These are phyloP conservation scores for Suillus cothurnatus DNA, from an alignment of 768 basidiomycete genomes.

Conservation along the genomic window DNA sequence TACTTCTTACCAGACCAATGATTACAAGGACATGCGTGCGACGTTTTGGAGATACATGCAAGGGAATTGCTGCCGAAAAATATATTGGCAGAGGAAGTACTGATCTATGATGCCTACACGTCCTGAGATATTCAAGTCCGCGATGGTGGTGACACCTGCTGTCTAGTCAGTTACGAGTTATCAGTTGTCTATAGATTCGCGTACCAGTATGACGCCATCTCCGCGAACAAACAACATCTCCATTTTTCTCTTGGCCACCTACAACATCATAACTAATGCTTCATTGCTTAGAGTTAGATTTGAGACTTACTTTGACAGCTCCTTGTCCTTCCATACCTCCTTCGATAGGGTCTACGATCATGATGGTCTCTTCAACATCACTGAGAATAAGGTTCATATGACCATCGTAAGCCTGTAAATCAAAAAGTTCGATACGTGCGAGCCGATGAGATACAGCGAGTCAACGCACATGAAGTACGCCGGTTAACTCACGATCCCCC, in stretches of 20 bases:
- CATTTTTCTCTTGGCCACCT: slow-evolving; percentile 93
- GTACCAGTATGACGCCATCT: slow-evolving; percentile 93
- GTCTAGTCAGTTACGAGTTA: slow-evolving; percentile 13
- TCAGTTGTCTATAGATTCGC: slow-evolving; percentile 26
- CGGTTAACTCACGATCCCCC: slow-evolving; percentile 90
- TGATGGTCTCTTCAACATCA: slow-evolving; percentile 96
- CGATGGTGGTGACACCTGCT: slow-evolving; percentile 79
- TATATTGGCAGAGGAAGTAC: slow-evolving; percentile 30
- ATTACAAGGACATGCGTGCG: not conserved
- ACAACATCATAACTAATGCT: slow-evolving; percentile 8
- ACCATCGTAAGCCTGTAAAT: slow-evolving; percentile 92
- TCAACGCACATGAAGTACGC: slow-evolving; percentile 83
- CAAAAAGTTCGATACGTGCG: slow-evolving; percentile 14
- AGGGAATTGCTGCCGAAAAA: slow-evolving; percentile 32
- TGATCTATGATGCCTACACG: slow-evolving; percentile 5
- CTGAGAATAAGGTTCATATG: slow-evolving; percentile 99
- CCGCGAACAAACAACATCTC: slow-evolving; percentile 99
- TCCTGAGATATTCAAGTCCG: slow-evolving; percentile 49
- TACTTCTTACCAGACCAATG: slow-evolving; percentile 11
- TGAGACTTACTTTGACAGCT: slow-evolving; percentile 60
- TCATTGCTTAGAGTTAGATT: not conserved
- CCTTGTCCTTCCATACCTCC: slow-evolving; percentile 55
- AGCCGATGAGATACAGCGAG: slow-evolving; percentile 3
- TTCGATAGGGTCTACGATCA: slow-evolving; percentile 89
- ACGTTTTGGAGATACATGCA: slow-evolving; percentile 7